phyloP scores from a whole-genome alignment of 108 stramenopile genomes.

The Nitzschia palea region DNA sequence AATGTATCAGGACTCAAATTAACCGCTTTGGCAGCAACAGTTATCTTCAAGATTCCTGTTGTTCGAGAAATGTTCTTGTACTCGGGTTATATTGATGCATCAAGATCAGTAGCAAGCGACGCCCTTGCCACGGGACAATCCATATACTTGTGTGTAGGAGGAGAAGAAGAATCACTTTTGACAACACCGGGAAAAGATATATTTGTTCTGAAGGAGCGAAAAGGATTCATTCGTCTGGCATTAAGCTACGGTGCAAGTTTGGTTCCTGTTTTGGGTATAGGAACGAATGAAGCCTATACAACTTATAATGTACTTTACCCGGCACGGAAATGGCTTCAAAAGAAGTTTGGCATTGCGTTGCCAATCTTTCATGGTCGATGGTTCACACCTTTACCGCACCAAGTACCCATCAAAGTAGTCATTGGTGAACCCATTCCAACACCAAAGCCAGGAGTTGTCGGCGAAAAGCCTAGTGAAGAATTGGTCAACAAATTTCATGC shows the following conservation, averaged over 20 bases:
- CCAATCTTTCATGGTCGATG: slow-evolving; percentile 48
- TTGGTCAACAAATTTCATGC: slow-evolving; percentile 50
- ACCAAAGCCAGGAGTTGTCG: slow-evolving; percentile 29
- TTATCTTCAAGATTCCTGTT: slow-evolving; percentile 62
- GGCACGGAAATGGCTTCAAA: slow-evolving; percentile 49
- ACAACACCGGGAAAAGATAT: slow-evolving; percentile 42
- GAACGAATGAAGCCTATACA: slow-evolving; percentile 48
- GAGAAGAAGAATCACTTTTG: slow-evolving; percentile 53
- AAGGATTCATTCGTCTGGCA: slow-evolving; percentile 87
- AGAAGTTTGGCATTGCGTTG: slow-evolving; percentile 48
- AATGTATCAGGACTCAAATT: slow-evolving; percentile 31
- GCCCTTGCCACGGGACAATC: slow-evolving; percentile 39
- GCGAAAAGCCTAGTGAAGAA: slow-evolving; percentile 40
- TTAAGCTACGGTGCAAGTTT: slow-evolving; percentile 69
- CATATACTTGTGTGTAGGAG: slow-evolving; percentile 51
- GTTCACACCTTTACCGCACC: slow-evolving; percentile 47
- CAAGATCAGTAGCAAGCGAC: slow-evolving; percentile 40
- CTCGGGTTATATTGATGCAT: slow-evolving; percentile 66
- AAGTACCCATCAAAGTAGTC: slow-evolving; percentile 28
- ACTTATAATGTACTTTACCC: slow-evolving; percentile 20
- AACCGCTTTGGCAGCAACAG: slow-evolving; percentile 51
- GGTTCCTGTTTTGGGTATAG: slow-evolving; percentile 86
- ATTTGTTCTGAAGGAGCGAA: slow-evolving; percentile 65
- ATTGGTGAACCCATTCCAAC: slow-evolving; percentile 49
- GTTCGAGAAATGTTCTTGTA: slow-evolving; percentile 62